Evolutionary conservation across 2,329 filamentous ascomycete genomes (phyloP), one percentile per base, ranked within the genome.

Genomic region (Arthrobotrys sinensis): DNA sequence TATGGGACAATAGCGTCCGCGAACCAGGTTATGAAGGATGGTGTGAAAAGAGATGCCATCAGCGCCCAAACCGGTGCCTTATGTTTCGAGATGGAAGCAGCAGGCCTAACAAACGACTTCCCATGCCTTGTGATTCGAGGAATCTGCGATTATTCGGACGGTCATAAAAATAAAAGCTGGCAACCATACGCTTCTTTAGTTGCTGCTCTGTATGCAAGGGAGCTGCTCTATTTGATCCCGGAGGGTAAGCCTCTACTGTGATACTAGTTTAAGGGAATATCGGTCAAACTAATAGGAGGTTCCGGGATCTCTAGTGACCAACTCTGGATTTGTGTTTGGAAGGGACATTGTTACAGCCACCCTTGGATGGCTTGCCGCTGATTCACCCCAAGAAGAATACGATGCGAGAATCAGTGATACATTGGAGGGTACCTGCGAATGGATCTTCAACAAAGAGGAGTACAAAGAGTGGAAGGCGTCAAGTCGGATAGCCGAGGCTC

Each of bases 1-100:
- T 50, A 45, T 16, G 66, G 66, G 12, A 50, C 32, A 1, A 62
- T 70, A 38, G 66, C 66, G 2, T 70, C 66, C 11, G 66, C 21
- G 10, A 62, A 70, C 16, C n/a, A 21, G 11, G 28, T 52, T 7
- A 62, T 70, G 53, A 45, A 48, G n/a, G 43, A 70, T n/a, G 66
- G n/a, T 5, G 11, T 43, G 1, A 36, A 43, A 45, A n/a, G 66
- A 10, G 66, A 69, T n/a, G 24, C 3, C 1, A 70, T 70, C 1
- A 21, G 11, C 4, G 45, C 16, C 12, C 19, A 43, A 36, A 60
- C 43, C 3, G 53, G 53, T 0, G 66, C 66, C 10, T 28, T 70
- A 11, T 70, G 66, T 45, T 60, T 70, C 19, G 66, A 70, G 32
- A 68, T 68, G 65, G 65, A 68, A 36, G 65, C 65, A 8, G 34